phyloP scores from a whole-genome alignment of 306 rosid genomes.

The Comarum palustre region DNA sequence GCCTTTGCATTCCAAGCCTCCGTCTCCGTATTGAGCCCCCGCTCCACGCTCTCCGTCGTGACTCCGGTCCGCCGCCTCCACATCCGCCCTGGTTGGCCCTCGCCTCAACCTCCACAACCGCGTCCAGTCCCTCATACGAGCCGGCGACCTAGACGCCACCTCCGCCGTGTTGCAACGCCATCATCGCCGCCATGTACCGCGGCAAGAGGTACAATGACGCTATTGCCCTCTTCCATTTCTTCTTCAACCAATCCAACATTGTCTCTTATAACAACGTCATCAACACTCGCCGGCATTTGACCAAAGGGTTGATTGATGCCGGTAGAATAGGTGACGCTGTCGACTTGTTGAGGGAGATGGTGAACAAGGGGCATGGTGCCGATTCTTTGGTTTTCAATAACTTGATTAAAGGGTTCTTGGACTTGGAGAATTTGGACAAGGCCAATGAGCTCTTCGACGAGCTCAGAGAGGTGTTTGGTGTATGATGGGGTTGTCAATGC shows the following conservation, averaged over 20 bases:
- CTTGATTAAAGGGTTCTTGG: constrained; percentile 63
- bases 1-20: no score
- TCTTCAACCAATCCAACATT: constrained; percentile 71
- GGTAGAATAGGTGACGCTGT: constrained; percentile 68
- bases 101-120: constrained; percentile 87
- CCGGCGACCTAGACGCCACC: constrained; percentile 84
- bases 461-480: constrained; percentile 80
- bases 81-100: constrained; percentile 74
- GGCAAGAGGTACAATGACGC: constrained; percentile 70
- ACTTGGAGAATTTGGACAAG: constrained; percentile 66
- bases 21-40: constrained; percentile 94
- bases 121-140: constrained; percentile 89
- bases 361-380: constrained; percentile 79
- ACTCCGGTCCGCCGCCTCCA: constrained; percentile 47
- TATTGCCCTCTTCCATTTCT: constrained; percentile 70
- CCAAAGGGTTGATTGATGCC: constrained; percentile 66
- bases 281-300: constrained; percentile 77
- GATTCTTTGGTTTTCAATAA: constrained; percentile 84
- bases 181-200: constrained; percentile 90
- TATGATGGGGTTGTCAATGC: constrained; percentile 91
- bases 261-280: constrained; percentile 84
- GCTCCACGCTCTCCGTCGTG: constrained; percentile 72
- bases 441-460: constrained; percentile 87
- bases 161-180: constrained; percentile 77
- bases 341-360: constrained; percentile 87